A percentile compares a stretch with the other conserved stretches of the same genome.
These are phyloP conservation scores for Fusarium dlaminii DNA, from an alignment of 2,329 filamentous ascomycete species.

Conservation along the genomic window DNA sequence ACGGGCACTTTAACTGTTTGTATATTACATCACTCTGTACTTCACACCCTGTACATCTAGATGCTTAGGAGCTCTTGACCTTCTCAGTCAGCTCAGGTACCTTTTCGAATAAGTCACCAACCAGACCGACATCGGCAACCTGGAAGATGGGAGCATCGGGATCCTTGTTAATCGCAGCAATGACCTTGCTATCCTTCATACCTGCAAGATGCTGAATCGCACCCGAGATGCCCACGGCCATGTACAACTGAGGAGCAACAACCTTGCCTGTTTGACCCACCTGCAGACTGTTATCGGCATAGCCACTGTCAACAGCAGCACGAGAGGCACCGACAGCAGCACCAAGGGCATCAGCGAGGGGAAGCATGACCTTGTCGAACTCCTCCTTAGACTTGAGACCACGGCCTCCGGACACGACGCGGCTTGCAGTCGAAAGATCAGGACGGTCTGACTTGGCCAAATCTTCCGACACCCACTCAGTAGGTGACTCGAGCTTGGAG, in stretches of 20 bases:
- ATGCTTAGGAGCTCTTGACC: constrained; percentile 68
- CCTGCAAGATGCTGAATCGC: constrained; percentile 98
- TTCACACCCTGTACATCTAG: constrained; percentile 35
- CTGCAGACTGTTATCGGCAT: constrained; percentile 97
- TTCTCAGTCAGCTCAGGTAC: constrained; percentile 97
- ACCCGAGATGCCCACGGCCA: constrained; percentile 94
- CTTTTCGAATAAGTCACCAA: constrained; percentile 95
- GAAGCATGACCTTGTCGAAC: constrained; percentile 91
- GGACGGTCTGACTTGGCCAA: constrained; percentile 93
- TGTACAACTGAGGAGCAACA: constrained; percentile 92
- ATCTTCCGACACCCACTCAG: constrained; percentile 94
- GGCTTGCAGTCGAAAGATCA: constrained; percentile 87
- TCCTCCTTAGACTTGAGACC: constrained; percentile 98
- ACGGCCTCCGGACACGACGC: constrained; percentile 91
- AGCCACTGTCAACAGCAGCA: constrained; percentile 95
- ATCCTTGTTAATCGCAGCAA: constrained; percentile 99
- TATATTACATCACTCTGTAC: constrained; percentile 40
- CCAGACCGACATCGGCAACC: constrained; percentile 93
- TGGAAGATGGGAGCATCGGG: constrained; percentile 98
- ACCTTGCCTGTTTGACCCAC: constrained; percentile 99
- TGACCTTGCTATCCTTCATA: constrained; percentile 99
- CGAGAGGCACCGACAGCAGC: constrained; percentile 96
- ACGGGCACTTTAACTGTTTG: constrained; percentile 39
- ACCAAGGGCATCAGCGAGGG: constrained; percentile 89
- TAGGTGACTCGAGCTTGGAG: constrained; percentile 76